A percentile compares a stretch with the other conserved stretches of the same genome.
Evolutionary conservation across 768 basidiomycete species (phyloP).

Genomic region (Piloderma croceum): DNA sequence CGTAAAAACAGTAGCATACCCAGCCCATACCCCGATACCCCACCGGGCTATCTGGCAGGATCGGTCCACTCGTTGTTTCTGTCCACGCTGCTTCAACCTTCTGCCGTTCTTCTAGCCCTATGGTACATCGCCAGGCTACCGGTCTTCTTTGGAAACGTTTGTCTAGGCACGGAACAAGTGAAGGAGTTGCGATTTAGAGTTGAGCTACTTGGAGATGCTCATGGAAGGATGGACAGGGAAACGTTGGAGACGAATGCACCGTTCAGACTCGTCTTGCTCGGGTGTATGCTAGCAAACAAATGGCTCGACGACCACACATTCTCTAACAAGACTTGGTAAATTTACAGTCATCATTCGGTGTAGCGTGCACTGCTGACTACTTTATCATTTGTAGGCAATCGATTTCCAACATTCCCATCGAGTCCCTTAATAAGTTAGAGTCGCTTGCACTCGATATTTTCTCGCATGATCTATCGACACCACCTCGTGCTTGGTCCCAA

Average conservation of each 20-base stretch:
- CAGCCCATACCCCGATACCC: conserved; percentile 38
- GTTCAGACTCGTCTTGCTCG: conserved; percentile 71
- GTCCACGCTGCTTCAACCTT: conserved; percentile 77
- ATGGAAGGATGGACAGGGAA: conserved; percentile 39
- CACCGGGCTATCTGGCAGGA: conserved; percentile 50
- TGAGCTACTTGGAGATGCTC: conserved; percentile 52
- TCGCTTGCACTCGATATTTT: conserved; percentile 67
- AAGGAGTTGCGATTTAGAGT: conserved; percentile 62
- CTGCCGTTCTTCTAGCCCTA: conserved; percentile 68
- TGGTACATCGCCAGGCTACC: conserved; percentile 83
- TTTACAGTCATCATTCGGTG: conserved; percentile 4
- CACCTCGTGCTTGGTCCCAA: conserved; percentile 56
- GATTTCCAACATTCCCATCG: conserved; percentile 71
- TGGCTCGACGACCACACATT: conserved; percentile 88
- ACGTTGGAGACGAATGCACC: conserved; percentile 53
- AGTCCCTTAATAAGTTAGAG: conserved; percentile 66
- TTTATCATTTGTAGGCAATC: conserved; percentile 51
- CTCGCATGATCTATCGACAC: conserved; percentile 62
- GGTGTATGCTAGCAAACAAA: conserved; percentile 84
- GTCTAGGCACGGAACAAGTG: conserved; percentile 44
- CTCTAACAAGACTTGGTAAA: conserved; percentile 84
- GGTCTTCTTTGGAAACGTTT: conserved; percentile 52
- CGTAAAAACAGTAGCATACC: conserved; percentile 27
- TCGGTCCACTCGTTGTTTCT: conserved; percentile 69
- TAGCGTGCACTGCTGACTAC: not conserved